A percentile compares a stretch with the other conserved stretches of the same genome.
These are phyloP conservation scores for Pseudotsuga menziesii DNA, from an alignment of 75 land plant genomes.

Conservation along the genomic window DNA sequence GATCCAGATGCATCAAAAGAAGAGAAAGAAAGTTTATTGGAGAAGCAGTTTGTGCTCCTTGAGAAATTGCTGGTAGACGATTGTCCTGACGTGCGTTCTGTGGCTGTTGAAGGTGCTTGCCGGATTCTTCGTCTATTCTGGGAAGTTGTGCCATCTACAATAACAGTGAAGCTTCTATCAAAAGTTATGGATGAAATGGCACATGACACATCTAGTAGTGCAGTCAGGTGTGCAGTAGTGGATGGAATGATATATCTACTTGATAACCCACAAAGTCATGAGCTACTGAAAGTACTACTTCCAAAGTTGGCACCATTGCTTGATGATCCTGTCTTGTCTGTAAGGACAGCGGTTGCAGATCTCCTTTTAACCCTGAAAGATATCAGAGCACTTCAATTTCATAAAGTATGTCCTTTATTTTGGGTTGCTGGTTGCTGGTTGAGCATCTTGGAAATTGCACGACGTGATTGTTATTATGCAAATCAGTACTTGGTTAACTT, in stretches of 20 bases:
- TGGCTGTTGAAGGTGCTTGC: conserved; percentile 84
- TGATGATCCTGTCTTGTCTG: conserved; percentile 45
- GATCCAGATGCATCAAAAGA: conserved; percentile 84
- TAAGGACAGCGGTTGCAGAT: conserved; percentile 57
- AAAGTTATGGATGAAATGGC: conserved; percentile 70
- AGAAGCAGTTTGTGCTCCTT: conserved; percentile 70
- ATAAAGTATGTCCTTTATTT: conserved; percentile 44
- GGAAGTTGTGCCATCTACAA: conserved; percentile 78
- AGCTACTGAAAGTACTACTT: conserved; percentile 67
- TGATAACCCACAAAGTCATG: conserved; percentile 82
- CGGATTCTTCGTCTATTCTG: conserved; percentile 77
- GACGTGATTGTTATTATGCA: not conserved
- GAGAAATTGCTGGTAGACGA: conserved; percentile 72
- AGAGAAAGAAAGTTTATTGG: conserved; percentile 64
- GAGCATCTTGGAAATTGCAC: not conserved
- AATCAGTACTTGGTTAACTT: not conserved
- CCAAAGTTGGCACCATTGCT: conserved; percentile 62
- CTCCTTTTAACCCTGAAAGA: conserved; percentile 65
- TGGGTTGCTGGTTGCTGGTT: not conserved
- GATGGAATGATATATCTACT: conserved; percentile 78
- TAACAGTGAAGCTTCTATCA: conserved; percentile 54
- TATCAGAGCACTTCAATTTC: conserved; percentile 55
- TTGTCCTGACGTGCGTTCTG: conserved; percentile 67
- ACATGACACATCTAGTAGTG: conserved; percentile 48
- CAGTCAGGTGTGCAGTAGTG: conserved; percentile 63